Percentiles rank a stretch among this genome's conserved stretches.
phyloP scores from a whole-genome alignment of 805 yeast genomes.

The Groenewaldozyma tartarivorans region DNA sequence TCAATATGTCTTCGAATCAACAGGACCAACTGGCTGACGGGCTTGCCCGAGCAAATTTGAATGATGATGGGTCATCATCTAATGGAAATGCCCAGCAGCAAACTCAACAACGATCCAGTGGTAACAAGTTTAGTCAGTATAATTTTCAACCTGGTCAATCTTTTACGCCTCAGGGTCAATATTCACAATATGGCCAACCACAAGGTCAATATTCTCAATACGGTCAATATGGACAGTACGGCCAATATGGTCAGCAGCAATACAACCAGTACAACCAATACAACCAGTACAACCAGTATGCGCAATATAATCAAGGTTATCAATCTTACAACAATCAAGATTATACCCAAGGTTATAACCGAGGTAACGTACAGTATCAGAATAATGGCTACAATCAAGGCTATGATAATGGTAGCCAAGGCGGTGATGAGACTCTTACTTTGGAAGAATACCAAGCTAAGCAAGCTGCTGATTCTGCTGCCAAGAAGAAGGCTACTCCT shows the following conservation, averaged over 20 bases:
- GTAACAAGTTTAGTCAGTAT: conserved; percentile 33
- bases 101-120: conserved; percentile 43
- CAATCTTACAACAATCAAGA: conserved; percentile 10
- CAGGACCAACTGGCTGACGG: conserved; percentile 13
- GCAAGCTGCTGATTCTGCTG: conserved; percentile 10
- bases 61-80: conserved; percentile 13
- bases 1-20: no score
- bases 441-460: conserved; percentile 61
- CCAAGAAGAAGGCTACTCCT: conserved; percentile 4
- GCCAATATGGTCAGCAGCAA: conserved; percentile 24
- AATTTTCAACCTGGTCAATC: conserved; percentile 15
- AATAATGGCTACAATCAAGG: conserved; percentile 11
- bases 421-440: conserved; percentile 47
- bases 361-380: conserved; percentile 3
- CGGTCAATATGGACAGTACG: conserved; percentile 15
- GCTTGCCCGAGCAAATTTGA: conserved; percentile 17
- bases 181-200: conserved; percentile 21
- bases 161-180: conserved; percentile 9
- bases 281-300: conserved; percentile 22
- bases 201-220: conserved; percentile 13
- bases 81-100: conserved; percentile 31
- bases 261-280: conserved; percentile 20
- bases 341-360: conserved; percentile 8
- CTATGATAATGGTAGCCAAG: conserved; percentile 7
- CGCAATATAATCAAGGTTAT: conserved; percentile 7